A percentile compares a stretch with the other conserved stretches of the same genome.
Conservation (phyloP, 1,139 yeast species). For the Magnusiomyces fungicola region DNA sequence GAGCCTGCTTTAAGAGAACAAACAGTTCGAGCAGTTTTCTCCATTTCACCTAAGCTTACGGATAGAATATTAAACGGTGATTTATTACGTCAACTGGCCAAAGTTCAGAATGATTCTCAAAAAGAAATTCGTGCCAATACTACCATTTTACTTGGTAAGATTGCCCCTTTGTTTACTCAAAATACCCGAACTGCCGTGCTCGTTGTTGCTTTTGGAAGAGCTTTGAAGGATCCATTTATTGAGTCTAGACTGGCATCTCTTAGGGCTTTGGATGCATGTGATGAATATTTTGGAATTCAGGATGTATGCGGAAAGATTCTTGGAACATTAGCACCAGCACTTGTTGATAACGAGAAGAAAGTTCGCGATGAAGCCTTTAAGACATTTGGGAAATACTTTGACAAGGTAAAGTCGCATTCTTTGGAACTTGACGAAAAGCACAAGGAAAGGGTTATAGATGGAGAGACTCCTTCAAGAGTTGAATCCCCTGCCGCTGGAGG, state of each 20-base stretch:
- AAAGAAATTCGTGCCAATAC: conserved; percentile 86
- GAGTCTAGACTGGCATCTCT: conserved; percentile 76
- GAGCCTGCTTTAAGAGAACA: conserved; percentile 74
- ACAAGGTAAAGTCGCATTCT: conserved; percentile 59
- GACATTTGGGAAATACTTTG: conserved; percentile 57
- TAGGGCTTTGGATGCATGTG: conserved; percentile 59
- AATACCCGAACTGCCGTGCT: conserved; percentile 46
- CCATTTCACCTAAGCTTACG: conserved; percentile 56
- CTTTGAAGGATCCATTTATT: conserved; percentile 71
- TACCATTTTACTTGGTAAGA: conserved; percentile 62
- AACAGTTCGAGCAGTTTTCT: conserved; percentile 63
- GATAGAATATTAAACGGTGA: conserved; percentile 86
- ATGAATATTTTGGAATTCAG: conserved; percentile 61
- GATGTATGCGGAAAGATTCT: conserved; percentile 77
- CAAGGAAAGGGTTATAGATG: not conserved
- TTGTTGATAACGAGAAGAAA: conserved; percentile 64
- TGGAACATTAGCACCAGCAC: conserved; percentile 77
- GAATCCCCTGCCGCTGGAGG: not conserved
- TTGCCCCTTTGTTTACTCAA: conserved; percentile 55
- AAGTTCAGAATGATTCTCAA: conserved; percentile 77
- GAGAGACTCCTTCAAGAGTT: not conserved
- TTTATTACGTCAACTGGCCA: conserved; percentile 70
- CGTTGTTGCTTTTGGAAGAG: conserved; percentile 79
- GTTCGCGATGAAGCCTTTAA: conserved; percentile 67
- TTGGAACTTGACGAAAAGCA: conserved; percentile 10